Percentiles rank a stretch among this genome's conserved stretches.
phyloP scores from a whole-genome alignment of 2,329 filamentous ascomycete genomes.

The Exophiala dermatitidis region DNA sequence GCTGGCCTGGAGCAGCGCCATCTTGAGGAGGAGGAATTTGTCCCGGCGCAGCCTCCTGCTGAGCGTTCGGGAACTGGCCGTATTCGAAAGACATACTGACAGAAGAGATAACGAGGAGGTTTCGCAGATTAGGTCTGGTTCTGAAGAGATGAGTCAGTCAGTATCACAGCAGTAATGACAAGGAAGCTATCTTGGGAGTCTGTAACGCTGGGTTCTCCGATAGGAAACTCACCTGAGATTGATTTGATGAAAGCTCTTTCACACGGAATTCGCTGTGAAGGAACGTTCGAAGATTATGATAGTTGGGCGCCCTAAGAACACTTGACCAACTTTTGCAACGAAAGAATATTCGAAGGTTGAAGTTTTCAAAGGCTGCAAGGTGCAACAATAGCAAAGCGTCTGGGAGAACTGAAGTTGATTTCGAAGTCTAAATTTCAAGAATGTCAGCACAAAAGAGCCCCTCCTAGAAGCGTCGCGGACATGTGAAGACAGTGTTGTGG shows the following conservation, averaged over 20 bases:
- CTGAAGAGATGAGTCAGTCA: constrained; percentile 14
- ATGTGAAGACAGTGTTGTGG: neutral
- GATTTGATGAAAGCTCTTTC: constrained; percentile 5
- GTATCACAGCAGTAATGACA: neutral
- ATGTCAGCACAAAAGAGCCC: constrained; percentile 14
- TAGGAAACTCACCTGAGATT: constrained; percentile 9
- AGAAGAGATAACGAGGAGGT: constrained; percentile 9
- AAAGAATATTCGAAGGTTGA: constrained; percentile 21
- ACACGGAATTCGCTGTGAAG: constrained; percentile 5
- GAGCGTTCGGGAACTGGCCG: constrained; percentile 56
- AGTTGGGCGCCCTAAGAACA: constrained; percentile 2
- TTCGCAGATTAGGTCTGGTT: constrained; percentile 9
- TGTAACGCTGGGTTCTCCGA: neutral
- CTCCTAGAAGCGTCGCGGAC: neutral
- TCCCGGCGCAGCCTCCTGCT: constrained; percentile 48
- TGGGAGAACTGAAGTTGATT: constrained; percentile 19
- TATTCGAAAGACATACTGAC: constrained; percentile 59
- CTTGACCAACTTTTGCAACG: constrained; percentile 21
- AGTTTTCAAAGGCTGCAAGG: constrained; percentile 17
- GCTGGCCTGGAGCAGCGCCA: constrained; percentile 48
- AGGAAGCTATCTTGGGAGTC: neutral
- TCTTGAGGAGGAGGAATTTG: constrained; percentile 42
- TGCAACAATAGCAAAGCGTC: constrained; percentile 18
- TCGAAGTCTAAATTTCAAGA: constrained; percentile 13
- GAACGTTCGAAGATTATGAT: constrained; percentile 17